phyloP scores from a whole-genome alignment of 176 grass and related monocot species.

The Triticum urartu region DNA sequence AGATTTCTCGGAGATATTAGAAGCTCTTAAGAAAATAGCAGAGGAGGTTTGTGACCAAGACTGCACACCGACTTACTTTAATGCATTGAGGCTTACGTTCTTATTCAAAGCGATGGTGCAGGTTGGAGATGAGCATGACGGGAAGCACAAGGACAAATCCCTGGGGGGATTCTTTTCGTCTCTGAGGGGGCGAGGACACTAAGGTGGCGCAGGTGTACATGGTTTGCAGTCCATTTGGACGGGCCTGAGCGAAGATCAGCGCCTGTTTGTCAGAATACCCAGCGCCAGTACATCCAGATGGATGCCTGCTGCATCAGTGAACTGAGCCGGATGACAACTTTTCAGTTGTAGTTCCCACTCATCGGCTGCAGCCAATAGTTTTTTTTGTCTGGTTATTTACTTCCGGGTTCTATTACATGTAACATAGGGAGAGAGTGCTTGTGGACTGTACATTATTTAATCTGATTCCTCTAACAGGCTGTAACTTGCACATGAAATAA shows the following conservation, averaged over 20 bases:
- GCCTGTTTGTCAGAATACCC: conserved; percentile 2
- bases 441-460: conserved; percentile 37
- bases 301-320: conserved; percentile 9
- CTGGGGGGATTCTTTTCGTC: conserved; percentile 66
- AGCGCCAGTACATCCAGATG: not conserved
- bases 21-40: conserved; percentile 53
- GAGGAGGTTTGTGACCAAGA: conserved; percentile 58
- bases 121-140: conserved; percentile 62
- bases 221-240: not conserved
- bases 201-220: conserved; percentile 4
- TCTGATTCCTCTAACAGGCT: conserved; percentile 43
- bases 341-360: not conserved
- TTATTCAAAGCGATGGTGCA: conserved; percentile 22
- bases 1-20: conserved; percentile 72
- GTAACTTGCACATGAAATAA: conserved; percentile 26
- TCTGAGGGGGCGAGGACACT: conserved; percentile 59
- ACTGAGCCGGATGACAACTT: not conserved
- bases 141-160: conserved; percentile 71
- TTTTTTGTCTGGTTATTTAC: conserved; percentile 4
- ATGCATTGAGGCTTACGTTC: not conserved
- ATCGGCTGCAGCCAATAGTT: not conserved
- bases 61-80: not conserved
- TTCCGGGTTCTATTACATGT: conserved; percentile 21
- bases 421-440: conserved; percentile 34
- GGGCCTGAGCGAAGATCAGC: not conserved